A percentile compares a stretch with the other conserved stretches of the same genome.
These are phyloP conservation scores for Voacanga thouarsii DNA, from an alignment of 257 asterid genomes.

Conservation along the genomic window DNA sequence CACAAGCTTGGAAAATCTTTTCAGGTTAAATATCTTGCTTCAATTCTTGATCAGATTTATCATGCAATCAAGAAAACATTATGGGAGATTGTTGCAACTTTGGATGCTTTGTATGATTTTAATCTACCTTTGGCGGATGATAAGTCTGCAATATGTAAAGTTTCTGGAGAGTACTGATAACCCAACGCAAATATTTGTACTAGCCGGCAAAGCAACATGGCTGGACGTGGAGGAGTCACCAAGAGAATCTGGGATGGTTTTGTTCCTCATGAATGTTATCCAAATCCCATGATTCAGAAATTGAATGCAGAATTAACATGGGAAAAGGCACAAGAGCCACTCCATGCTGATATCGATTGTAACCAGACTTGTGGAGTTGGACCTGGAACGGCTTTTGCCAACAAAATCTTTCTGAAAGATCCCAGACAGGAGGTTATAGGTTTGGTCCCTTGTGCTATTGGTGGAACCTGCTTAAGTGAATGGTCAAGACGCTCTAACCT, in stretches of 20 bases:
- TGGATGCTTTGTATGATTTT: no score
- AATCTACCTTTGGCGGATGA: no score
- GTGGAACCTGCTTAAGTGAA: constrained; percentile 29
- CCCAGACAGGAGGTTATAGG: constrained; percentile 22
- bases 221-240: constrained; percentile 35
- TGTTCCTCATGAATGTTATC: constrained; percentile 27
- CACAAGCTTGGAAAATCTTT: no score
- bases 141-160: no score
- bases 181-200: constrained; percentile 23
- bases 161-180: no score
- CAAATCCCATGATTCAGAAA: constrained; percentile 19
- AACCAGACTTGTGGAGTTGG: constrained; percentile 40
- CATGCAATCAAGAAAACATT: constrained; percentile 8
- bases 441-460: constrained; percentile 47
- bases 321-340: constrained; percentile 45
- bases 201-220: constrained; percentile 55
- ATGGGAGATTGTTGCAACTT: background rate
- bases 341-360: constrained; percentile 28
- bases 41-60: no score
- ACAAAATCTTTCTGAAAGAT: constrained; percentile 19
- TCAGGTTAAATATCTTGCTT: no score
- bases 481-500: constrained; percentile 24
- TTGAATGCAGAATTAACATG: constrained; percentile 16
- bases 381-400: constrained; percentile 48
- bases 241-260: constrained; percentile 20